Evolutionary conservation across 805 yeast species (phyloP).

Genomic region (Saccharomycopsis sp.): DNA sequence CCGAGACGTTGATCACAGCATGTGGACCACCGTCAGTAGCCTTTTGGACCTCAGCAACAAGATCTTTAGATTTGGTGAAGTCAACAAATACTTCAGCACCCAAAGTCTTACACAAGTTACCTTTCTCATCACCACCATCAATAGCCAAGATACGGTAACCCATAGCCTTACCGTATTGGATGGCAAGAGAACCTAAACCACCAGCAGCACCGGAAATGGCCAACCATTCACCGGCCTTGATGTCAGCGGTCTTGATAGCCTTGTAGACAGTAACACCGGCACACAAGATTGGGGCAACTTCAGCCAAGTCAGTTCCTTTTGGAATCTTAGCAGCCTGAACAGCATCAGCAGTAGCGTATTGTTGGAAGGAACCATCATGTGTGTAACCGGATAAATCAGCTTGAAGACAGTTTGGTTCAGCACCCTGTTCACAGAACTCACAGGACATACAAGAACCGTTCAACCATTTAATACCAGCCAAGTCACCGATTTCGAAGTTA

Average conservation of each 20-base stretch:
- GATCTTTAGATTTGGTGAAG: slow-evolving; percentile 48
- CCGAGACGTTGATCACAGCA: slow-evolving; percentile 71
- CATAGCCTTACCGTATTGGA: slow-evolving; percentile 74
- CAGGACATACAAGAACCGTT: slow-evolving; percentile 72
- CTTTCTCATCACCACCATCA: slow-evolving; percentile 65
- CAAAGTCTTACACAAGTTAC: slow-evolving; percentile 43
- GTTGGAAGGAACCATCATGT: slow-evolving; percentile 87
- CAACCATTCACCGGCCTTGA: slow-evolving; percentile 68
- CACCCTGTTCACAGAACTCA: slow-evolving; percentile 62
- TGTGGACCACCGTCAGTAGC: slow-evolving; percentile 72
- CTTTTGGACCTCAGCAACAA: slow-evolving; percentile 47
- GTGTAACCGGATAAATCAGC: slow-evolving; percentile 82
- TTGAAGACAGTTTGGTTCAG: slow-evolving; percentile 63
- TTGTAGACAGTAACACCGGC: slow-evolving; percentile 91
- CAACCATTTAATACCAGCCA: slow-evolving; percentile 81
- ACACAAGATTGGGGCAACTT: slow-evolving; percentile 76
- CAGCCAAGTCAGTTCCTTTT: slow-evolving; percentile 65
- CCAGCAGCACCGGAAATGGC: slow-evolving; percentile 77
- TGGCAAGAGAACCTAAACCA: slow-evolving; percentile 69
- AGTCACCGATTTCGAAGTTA: slow-evolving; percentile 72
- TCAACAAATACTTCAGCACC: slow-evolving; percentile 65
- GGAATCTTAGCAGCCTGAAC: slow-evolving; percentile 81
- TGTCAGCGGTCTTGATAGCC: slow-evolving; percentile 74
- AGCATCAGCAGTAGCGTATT: slow-evolving; percentile 84
- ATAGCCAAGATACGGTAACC: slow-evolving; percentile 66